Conservation (phyloP, 495 filamentous ascomycete genomes). For the Arthonia radiata region DNA sequence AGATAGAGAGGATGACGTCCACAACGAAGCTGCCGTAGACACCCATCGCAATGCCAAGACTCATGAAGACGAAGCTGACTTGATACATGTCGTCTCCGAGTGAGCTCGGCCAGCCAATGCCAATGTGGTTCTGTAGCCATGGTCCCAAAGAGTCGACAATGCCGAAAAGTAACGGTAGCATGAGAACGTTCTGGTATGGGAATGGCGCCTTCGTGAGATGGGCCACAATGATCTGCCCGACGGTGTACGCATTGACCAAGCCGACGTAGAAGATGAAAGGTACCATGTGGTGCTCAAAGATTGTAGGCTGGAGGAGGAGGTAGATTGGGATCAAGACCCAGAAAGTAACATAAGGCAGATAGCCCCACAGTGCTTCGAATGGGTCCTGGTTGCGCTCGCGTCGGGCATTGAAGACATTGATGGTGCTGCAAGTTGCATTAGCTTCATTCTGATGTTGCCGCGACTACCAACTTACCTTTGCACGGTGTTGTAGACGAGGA, state of each 20-base stretch:
- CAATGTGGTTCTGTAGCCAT: slow-evolving; percentile 26
- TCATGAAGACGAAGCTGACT: slow-evolving; percentile 64
- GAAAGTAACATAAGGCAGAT: slow-evolving; percentile 48
- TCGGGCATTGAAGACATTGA: slow-evolving; percentile 62
- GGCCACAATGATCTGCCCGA: slow-evolving; percentile 83
- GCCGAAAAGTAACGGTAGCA: slow-evolving; percentile 38
- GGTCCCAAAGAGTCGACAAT: slow-evolving; percentile 60
- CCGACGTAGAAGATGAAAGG: slow-evolving; percentile 74
- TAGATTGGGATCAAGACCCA: slow-evolving; percentile 58
- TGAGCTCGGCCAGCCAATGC: slow-evolving; percentile 55
- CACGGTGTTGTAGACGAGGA: slow-evolving; percentile 64
- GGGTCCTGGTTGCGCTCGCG: slow-evolving; percentile 43
- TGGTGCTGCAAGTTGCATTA: too few species aligned
- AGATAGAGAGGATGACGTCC: slow-evolving; percentile 89
- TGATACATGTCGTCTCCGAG: slow-evolving; percentile 54
- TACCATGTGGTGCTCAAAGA: slow-evolving; percentile 57
- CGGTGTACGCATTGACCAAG: slow-evolving; percentile 74
- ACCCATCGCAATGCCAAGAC: slow-evolving; percentile 54
- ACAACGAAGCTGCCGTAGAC: slow-evolving; percentile 90
- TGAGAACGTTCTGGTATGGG: slow-evolving; percentile 68
- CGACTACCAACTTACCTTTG: slow-evolving; percentile 28
- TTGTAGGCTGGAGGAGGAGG: slow-evolving; percentile 57
- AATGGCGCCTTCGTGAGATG: slow-evolving; percentile 68
- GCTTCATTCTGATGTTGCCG: too few species aligned
- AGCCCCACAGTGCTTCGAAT: slow-evolving; percentile 48